Percentiles rank a stretch among this genome's conserved stretches.
These are phyloP conservation scores for Spergularia marina DNA, from an alignment of 148 eudicot species.

Conservation along the genomic window DNA sequence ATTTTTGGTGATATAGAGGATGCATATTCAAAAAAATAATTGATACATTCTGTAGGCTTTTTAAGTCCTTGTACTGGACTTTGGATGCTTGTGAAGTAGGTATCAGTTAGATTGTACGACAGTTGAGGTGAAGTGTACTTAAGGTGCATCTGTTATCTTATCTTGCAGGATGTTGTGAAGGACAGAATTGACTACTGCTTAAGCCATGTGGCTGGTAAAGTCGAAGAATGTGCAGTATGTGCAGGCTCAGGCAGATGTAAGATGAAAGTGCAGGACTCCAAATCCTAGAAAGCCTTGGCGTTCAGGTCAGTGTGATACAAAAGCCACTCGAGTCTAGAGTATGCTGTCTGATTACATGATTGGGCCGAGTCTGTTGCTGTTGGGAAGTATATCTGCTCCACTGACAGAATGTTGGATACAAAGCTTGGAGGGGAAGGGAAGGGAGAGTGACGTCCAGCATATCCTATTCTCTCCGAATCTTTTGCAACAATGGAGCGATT, in stretches of 20 bases:
- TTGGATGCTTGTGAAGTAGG: neutral
- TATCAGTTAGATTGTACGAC: neutral
- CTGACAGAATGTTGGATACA: neutral
- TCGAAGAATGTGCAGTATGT: conserved; percentile 77
- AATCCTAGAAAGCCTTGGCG: neutral
- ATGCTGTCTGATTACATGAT: neutral
- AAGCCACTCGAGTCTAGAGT: neutral
- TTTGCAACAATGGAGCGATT: no score
- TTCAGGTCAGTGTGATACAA: no score
- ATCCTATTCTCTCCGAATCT: no score
- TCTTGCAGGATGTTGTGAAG: conserved; percentile 73
- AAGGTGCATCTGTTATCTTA: neutral
- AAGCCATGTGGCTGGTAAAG: conserved; percentile 74
- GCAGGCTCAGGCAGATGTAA: conserved; percentile 83
- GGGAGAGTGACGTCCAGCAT: no score
- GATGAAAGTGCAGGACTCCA: conserved; percentile 35
- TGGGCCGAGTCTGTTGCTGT: neutral
- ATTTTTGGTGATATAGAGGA: neutral
- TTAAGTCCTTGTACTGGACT: neutral
- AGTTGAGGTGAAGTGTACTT: neutral
- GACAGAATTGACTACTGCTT: conserved; percentile 80
- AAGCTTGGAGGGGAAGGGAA: no score
- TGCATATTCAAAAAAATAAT: neutral
- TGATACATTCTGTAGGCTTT: neutral
- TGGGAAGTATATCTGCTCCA: neutral